A percentile compares a stretch with the other conserved stretches of the same genome.
Conservation (phyloP, 192 early-diverging fungal species). For the Mortierella claussenii region DNA sequence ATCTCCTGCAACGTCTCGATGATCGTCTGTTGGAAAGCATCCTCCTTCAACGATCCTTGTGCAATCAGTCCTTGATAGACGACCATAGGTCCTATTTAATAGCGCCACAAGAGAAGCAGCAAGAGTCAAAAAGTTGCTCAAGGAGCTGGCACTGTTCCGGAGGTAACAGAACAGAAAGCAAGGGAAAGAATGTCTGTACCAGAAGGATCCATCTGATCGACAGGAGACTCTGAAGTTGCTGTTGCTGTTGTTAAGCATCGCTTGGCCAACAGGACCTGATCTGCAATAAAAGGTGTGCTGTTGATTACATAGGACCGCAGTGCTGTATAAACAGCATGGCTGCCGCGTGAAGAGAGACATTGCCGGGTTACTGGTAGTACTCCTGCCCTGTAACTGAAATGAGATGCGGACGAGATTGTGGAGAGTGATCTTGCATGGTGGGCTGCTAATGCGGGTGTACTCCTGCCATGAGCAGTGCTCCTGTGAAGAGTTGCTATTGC, state of each 20-base stretch:
- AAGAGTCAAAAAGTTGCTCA: too few species aligned
- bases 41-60: constrained; percentile 65
- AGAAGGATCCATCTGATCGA: not conserved
- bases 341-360: too few species aligned
- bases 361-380: not conserved
- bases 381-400: too few species aligned
- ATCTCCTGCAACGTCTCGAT: constrained; percentile 73
- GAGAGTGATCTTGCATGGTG: not conserved
- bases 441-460: not conserved
- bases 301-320: constrained; percentile 5
- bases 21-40: constrained; percentile 76
- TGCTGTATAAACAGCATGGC: too few species aligned
- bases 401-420: not conserved
- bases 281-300: constrained; percentile 16
- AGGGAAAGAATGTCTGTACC: not conserved
- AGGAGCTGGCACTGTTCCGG: too few species aligned
- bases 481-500: not conserved
- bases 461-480: not conserved
- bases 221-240: not conserved
- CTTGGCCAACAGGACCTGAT: not conserved
- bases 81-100: constrained; percentile 58
- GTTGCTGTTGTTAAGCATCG: constrained; percentile 2
- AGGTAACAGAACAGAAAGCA: too few species aligned
- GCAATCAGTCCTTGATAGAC: constrained; percentile 60
- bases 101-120: too few species aligned